Evolutionary conservation across 2,329 filamentous ascomycete species (phyloP), one percentile per base, ranked within the genome.

Genomic region (Aquanectria penicillioides): DNA sequence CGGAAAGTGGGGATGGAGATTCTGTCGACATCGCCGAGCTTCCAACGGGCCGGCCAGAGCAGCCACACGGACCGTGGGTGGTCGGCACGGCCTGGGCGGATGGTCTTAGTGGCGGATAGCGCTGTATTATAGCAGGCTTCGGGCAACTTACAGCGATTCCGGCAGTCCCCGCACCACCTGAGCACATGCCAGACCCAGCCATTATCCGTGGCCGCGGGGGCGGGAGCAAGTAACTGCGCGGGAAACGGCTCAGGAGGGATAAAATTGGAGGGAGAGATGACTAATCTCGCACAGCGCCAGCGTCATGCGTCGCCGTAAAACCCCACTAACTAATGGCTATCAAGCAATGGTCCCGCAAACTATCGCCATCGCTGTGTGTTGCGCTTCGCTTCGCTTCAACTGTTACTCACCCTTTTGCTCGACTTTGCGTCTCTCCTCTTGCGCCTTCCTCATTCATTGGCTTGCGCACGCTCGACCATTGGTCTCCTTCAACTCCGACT

Each of bases 311-410:
- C 29, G 57, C 51, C 56, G 52, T 58, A 59, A 63, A 64, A 61
- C 66, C 62, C 66, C 64, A 69, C 66, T 61, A 63, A 48, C 37
- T 17, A n/a, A n/a, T n/a, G n/a, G 47, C 62, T 41, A 58, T 63
- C 64, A 61, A 69, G 62, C 54, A 56, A 64, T 64, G 66, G 62
- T 68, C 63, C 64, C 61, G 62, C 63, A 64, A 68, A 64, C 60
- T 57, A 69, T 69, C 64, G 58, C 63, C 59, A 69, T 69, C 62
- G 63, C 40, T 34, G 51, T n/a, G n/a, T 52, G 52, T 55, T 52
- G 40, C 54, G 29, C 51, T 49, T 53, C 31, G 26, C 22, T 41
- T 22, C 33, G 8, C 20, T 53, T 44, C 49, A 11, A 36, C 40
- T 46, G 40, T 52, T 51, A n/a, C 47, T 38, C 33, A 26, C 29